Conservation (phyloP, 352 stramenopile genomes). For the Pythium volutum region DNA sequence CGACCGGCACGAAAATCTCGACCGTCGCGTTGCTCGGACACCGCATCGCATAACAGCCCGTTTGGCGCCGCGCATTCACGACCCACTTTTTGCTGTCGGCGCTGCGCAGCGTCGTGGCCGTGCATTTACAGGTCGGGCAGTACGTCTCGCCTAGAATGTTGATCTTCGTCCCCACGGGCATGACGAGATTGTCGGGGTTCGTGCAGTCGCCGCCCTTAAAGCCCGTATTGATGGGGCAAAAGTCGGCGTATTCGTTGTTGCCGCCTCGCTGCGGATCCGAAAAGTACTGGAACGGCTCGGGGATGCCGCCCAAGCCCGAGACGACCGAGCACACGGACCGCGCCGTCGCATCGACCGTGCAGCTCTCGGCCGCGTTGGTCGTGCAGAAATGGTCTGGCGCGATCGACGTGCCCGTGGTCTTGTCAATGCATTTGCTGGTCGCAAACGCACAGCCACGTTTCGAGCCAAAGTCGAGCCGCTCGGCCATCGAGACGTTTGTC, state of each 20-base stretch:
- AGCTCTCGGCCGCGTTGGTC: slow-evolving; percentile 52
- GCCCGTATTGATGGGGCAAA: slow-evolving; percentile 73
- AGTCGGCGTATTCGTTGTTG: slow-evolving; percentile 69
- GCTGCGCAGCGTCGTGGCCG: slow-evolving; percentile 59
- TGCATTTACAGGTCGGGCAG: slow-evolving; percentile 69
- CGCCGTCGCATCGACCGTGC: slow-evolving; percentile 67
- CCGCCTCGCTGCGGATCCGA: slow-evolving; percentile 42
- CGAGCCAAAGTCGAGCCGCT: slow-evolving; percentile 67
- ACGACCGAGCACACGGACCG: slow-evolving; percentile 63
- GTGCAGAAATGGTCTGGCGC: slow-evolving; percentile 68
- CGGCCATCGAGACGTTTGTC: slow-evolving; percentile 41
- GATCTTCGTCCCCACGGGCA: slow-evolving; percentile 41
- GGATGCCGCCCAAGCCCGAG: slow-evolving; percentile 37
- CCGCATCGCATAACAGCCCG: slow-evolving; percentile 74
- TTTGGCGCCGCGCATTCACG: slow-evolving; percentile 55
- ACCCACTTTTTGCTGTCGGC: slow-evolving; percentile 54
- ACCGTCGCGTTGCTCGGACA: slow-evolving; percentile 41
- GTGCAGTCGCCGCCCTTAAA: slow-evolving; percentile 66
- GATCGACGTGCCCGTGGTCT: slow-evolving; percentile 36
- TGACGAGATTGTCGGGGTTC: slow-evolving; percentile 49
- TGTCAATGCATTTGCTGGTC: slow-evolving; percentile 65
- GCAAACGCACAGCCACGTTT: slow-evolving; percentile 64
- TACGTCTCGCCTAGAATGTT: slow-evolving; percentile 83
- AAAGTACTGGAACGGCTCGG: slow-evolving; percentile 63
- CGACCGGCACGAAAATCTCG: slow-evolving; percentile 38